A percentile compares a stretch with the other conserved stretches of the same genome.
phyloP scores from a whole-genome alignment of 305 asterid genomes.

The Fraxinus latifolia region DNA sequence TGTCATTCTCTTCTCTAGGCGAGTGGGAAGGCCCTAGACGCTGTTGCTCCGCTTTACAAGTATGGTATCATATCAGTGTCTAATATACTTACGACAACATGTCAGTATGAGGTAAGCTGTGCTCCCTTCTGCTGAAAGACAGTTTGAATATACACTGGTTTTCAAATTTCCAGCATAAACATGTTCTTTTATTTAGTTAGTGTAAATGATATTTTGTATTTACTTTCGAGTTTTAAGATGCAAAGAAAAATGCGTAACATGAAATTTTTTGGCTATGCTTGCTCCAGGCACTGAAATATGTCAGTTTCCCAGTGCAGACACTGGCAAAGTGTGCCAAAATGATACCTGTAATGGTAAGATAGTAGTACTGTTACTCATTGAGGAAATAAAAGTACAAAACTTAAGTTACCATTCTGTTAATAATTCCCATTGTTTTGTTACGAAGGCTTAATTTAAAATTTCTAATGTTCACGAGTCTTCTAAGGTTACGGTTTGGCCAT shows the following conservation, averaged over 20 bases:
- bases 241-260: slow-evolving; percentile 21
- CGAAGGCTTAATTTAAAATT: not conserved
- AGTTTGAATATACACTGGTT: not conserved
- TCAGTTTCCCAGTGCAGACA: slow-evolving; percentile 97
- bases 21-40: slow-evolving; percentile 73
- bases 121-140: slow-evolving; percentile 13
- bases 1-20: slow-evolving; percentile 46
- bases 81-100: slow-evolving; percentile 92
- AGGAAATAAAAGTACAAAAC: not conserved
- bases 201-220: slow-evolving; percentile 2
- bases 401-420: not conserved
- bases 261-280: slow-evolving; percentile 22
- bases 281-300: slow-evolving; percentile 94
- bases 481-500: not conserved
- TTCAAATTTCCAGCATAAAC: not conserved
- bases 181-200: not conserved
- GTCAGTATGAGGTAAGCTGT: slow-evolving; percentile 87
- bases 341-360: slow-evolving; percentile 98
- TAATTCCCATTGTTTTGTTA: not conserved
- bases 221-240: not conserved
- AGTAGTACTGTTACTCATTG: slow-evolving; percentile 14
- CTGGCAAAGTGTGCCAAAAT: slow-evolving; percentile 98
- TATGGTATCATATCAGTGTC: slow-evolving; percentile 80
- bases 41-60: slow-evolving; percentile 92
- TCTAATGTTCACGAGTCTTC: not conserved